A percentile compares a stretch with the other conserved stretches of the same genome.
phyloP scores from a whole-genome alignment of 345 rosid species.

The Gossypium mustelinum region DNA sequence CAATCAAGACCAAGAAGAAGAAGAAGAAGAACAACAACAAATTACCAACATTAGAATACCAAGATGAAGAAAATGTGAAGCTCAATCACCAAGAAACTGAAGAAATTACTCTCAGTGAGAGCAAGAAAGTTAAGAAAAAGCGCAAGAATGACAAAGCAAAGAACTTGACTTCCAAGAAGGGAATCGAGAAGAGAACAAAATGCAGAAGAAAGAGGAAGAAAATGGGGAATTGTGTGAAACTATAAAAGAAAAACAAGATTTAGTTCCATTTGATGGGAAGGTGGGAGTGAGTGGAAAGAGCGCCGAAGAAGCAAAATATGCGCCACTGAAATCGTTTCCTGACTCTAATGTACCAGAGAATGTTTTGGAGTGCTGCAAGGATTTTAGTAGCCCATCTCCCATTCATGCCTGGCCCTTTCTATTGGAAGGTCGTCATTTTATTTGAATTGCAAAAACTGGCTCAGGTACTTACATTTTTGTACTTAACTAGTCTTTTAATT shows the following conservation, averaged over 20 bases:
- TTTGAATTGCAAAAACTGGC: slow-evolving; percentile 96
- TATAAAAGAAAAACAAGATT: slow-evolving; percentile 15
- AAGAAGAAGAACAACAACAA: slow-evolving; percentile 23
- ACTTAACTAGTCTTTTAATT: neutral
- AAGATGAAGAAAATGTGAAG: slow-evolving; percentile 26
- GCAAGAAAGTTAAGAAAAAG: slow-evolving; percentile 41
- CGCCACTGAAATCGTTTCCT: slow-evolving; percentile 48
- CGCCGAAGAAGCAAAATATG: slow-evolving; percentile 55
- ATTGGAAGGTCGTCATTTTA: slow-evolving; percentile 84
- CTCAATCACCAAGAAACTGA: slow-evolving; percentile 26
- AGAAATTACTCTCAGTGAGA: slow-evolving; percentile 23
- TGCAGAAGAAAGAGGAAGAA: slow-evolving; percentile 23
- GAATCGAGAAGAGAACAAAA: slow-evolving; percentile 26
- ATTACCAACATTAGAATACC: slow-evolving; percentile 18
- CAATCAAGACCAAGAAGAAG: slow-evolving; percentile 22
- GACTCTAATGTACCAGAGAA: slow-evolving; percentile 57
- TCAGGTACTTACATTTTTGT: slow-evolving; percentile 49
- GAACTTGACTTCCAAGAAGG: slow-evolving; percentile 1
- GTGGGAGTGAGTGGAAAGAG: slow-evolving; percentile 65
- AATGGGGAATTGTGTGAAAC: slow-evolving; percentile 21
- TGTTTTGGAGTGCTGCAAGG: slow-evolving; percentile 73
- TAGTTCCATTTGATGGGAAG: slow-evolving; percentile 8
- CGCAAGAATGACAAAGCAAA: slow-evolving; percentile 31
- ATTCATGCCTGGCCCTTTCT: slow-evolving; percentile 95
- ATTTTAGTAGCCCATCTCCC: slow-evolving; percentile 72